Evolutionary conservation across 257 asterid genomes (phyloP).

Genomic region (Echites panduratus): DNA sequence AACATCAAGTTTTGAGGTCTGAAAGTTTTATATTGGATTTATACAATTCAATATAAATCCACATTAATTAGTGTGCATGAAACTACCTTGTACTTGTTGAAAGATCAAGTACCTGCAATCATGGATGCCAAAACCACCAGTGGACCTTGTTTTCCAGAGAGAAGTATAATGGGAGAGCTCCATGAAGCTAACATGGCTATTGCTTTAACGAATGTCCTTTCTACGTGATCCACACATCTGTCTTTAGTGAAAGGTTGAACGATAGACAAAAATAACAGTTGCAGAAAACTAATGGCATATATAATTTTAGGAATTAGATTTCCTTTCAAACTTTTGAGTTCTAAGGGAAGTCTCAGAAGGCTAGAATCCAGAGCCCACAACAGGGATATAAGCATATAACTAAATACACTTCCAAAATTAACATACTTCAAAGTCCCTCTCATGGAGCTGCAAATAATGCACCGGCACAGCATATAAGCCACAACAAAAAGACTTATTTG

Average conservation of each 20-base stretch:
- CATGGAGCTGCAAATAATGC: conserved; percentile 32
- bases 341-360: conserved; percentile 26
- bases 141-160: conserved; percentile 93
- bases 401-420: conserved; percentile 42
- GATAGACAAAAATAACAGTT: conserved; percentile 42
- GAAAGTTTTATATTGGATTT: background rate
- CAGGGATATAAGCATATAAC: conserved; percentile 51
- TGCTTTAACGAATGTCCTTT: conserved; percentile 38
- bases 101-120: conserved; percentile 58
- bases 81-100: background rate
- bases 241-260: conserved; percentile 30
- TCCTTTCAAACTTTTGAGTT: conserved; percentile 30
- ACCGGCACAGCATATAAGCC: conserved; percentile 52
- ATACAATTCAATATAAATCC: background rate
- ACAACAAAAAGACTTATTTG: conserved; percentile 47
- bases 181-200: conserved; percentile 68
- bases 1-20: background rate
- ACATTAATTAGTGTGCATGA: background rate
- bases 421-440: conserved; percentile 57
- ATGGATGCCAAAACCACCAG: conserved; percentile 53
- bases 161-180: conserved; percentile 68
- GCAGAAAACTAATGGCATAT: conserved; percentile 68
- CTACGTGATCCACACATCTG: conserved; percentile 30
- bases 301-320: conserved; percentile 65
- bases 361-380: conserved; percentile 58